phyloP scores from a whole-genome alignment of 306 rosid species.

The Vigna reflexopilosa region DNA sequence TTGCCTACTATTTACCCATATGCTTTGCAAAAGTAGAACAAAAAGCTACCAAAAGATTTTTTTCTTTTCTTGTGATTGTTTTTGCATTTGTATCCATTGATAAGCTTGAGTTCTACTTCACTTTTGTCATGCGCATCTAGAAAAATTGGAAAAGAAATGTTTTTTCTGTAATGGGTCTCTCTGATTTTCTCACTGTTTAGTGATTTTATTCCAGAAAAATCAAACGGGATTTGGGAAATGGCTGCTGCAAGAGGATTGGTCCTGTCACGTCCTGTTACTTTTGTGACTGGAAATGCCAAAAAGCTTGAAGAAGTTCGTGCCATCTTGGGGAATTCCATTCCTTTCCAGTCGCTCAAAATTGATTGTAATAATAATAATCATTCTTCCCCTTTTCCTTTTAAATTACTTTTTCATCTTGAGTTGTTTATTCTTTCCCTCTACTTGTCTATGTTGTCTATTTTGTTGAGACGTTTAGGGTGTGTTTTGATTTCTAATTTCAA shows the following conservation, averaged over 20 bases:
- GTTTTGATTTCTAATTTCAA: neutral
- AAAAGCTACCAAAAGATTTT: neutral
- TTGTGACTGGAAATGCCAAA: conserved; percentile 96
- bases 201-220: conserved; percentile 37
- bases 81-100: neutral
- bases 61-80: neutral
- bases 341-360: conserved; percentile 89
- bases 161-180: neutral
- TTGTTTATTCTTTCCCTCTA: neutral
- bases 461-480: neutral
- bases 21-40: no score
- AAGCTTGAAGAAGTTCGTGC: conserved; percentile 98
- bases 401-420: neutral
- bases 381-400: conserved; percentile 6
- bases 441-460: neutral
- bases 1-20: no score
- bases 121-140: conserved; percentile 1
- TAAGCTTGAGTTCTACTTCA: neutral
- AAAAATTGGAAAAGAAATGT: neutral
- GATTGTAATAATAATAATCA: conserved; percentile 57
- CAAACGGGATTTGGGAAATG: conserved; percentile 48
- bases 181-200: conserved; percentile 16
- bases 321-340: conserved; percentile 85
- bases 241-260: conserved; percentile 63
- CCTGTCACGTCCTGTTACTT: conserved; percentile 88